A percentile compares a stretch with the other conserved stretches of the same genome.
Evolutionary conservation across 805 yeast species (phyloP).

Genomic region (Candida peoriensis): DNA sequence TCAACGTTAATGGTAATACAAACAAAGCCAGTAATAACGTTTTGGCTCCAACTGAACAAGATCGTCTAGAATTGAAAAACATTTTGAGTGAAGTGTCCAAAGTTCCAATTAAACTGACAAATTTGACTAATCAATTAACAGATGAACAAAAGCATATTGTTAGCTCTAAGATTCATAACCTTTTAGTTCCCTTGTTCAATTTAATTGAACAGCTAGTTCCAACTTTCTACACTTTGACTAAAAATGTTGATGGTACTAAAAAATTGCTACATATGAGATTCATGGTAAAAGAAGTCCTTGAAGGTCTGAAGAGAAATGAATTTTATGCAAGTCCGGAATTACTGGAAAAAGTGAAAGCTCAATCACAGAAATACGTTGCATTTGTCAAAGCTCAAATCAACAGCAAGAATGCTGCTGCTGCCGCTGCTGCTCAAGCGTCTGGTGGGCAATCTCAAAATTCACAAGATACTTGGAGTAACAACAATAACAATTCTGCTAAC

Average conservation of each 20-base stretch:
- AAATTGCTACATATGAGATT: slow-evolving; percentile 73
- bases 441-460: slow-evolving; percentile 8
- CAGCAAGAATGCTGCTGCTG: slow-evolving; percentile 25
- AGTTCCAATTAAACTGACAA: slow-evolving; percentile 61
- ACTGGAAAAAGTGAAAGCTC: slow-evolving; percentile 62
- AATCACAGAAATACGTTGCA: slow-evolving; percentile 69
- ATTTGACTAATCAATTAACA: slow-evolving; percentile 55
- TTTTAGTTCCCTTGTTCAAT: slow-evolving; percentile 48
- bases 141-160: slow-evolving; percentile 62
- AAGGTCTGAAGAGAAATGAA: slow-evolving; percentile 56
- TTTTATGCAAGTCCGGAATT: slow-evolving; percentile 72
- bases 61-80: slow-evolving; percentile 53
- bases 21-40: slow-evolving; percentile 9
- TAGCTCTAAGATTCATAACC: slow-evolving; percentile 45
- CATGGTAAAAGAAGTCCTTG: slow-evolving; percentile 73
- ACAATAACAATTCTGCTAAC: slow-evolving; percentile 8
- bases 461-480: slow-evolving; percentile 7
- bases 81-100: slow-evolving; percentile 66
- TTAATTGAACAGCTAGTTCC: slow-evolving; percentile 75
- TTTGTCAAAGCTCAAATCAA: slow-evolving; percentile 62
- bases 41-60: slow-evolving; percentile 50
- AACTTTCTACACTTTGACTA: slow-evolving; percentile 69
- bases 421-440: slow-evolving; percentile 13
- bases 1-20: slow-evolving; percentile 13
- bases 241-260: slow-evolving; percentile 69